These are phyloP conservation scores for Hymenoscyphus scutula DNA, from an alignment of 2,329 filamentous ascomycete genomes.

Conservation along the genomic window DNA sequence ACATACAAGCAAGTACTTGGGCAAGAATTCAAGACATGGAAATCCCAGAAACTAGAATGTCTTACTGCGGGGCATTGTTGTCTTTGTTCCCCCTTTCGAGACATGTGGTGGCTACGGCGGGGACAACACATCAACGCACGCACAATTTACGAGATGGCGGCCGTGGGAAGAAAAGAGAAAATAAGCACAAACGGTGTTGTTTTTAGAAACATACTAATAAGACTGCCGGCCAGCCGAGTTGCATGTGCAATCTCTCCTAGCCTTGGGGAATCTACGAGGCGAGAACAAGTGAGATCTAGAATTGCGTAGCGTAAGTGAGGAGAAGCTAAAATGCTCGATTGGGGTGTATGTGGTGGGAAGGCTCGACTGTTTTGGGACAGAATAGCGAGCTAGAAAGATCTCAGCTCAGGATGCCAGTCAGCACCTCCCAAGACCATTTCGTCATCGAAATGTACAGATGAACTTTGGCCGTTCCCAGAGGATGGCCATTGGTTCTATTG, in stretches of 20 bases:
- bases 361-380: no score
- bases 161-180: not conserved
- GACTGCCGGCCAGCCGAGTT: not conserved
- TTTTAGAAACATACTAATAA: not conserved
- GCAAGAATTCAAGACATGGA: not conserved
- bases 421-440: not conserved
- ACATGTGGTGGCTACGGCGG: not conserved
- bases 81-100: slow-evolving; percentile 2
- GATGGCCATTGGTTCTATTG: not conserved
- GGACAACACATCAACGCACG: not conserved
- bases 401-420: no score
- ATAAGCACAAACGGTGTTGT: slow-evolving; percentile 1
- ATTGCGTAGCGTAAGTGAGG: no score
- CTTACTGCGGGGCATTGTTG: not conserved
- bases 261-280: no score
- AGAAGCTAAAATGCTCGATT: no score
- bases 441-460: not conserved
- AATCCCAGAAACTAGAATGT: not conserved
- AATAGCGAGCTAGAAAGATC: no score
- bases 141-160: not conserved
- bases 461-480: not conserved
- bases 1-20: not conserved
- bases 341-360: no score
- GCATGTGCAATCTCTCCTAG: not conserved
- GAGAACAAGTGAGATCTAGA: no score